phyloP scores from a whole-genome alignment of 495 filamentous ascomycete genomes.

The Penicillium coprophilum region DNA sequence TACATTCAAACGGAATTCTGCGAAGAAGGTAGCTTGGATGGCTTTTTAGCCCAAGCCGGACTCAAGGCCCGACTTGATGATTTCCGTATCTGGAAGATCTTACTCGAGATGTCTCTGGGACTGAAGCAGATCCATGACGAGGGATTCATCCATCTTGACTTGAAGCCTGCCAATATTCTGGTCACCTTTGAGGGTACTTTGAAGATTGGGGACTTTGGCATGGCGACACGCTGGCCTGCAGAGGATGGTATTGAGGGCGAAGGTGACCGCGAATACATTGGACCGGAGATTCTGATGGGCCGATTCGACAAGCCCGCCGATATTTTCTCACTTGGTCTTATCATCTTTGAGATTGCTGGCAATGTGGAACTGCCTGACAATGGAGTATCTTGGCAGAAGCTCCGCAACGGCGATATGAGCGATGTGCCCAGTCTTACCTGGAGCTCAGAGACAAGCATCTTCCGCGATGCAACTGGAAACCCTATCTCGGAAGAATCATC shows the following conservation, averaged over 20 bases:
- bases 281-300: slow-evolving; percentile 81
- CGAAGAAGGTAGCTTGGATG: slow-evolving; percentile 84
- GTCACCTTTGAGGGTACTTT: slow-evolving; percentile 87
- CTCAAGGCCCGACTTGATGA: slow-evolving; percentile 86
- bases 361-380: slow-evolving; percentile 92
- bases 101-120: slow-evolving; percentile 79
- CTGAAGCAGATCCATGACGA: slow-evolving; percentile 82
- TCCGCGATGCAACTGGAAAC: slow-evolving; percentile 74
- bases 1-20: slow-evolving; percentile 98
- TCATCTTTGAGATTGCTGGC: slow-evolving; percentile 89
- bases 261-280: slow-evolving; percentile 94
- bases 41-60: slow-evolving; percentile 76
- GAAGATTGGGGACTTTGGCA: slow-evolving; percentile 95
- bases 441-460: slow-evolving; percentile 66
- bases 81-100: slow-evolving; percentile 96
- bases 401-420: slow-evolving; percentile 82
- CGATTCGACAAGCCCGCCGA: slow-evolving; percentile 87
- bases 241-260: slow-evolving; percentile 78
- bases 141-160: slow-evolving; percentile 88
- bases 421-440: slow-evolving; percentile 81
- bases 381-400: slow-evolving; percentile 81
- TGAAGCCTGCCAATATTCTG: slow-evolving; percentile 94
- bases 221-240: slow-evolving; percentile 80
- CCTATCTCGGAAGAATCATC: slow-evolving; percentile 51
- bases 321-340: slow-evolving; percentile 88